Base-by-base conservation (phyloP, 2,329 filamentous ascomycete species). In the Clonostachys sp. region DNA sequence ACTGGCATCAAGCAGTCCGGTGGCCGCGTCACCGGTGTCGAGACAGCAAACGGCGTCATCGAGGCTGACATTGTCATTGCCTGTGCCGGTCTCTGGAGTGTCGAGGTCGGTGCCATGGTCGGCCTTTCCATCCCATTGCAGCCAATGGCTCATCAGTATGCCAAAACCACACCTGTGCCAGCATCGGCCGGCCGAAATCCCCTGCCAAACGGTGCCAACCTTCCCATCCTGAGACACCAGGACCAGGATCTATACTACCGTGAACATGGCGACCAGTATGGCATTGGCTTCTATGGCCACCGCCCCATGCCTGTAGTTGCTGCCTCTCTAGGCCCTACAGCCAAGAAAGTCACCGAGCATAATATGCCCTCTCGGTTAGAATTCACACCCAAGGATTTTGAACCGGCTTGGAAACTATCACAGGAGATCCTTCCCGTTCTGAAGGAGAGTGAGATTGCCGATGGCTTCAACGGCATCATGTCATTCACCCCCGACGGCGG, bases 401-500 rank as follows among this genome's bases (percentile, higher is more conserved):
- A 70, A 3, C 76, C 78, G 1, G 82, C 80, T 0, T 85, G 81
- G 81, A 65, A 77, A 49, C 65, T 78, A 12, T 75, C 77, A 0
- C 66, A 77, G 51, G 68, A 77, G 33, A 61, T 85, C 1, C 59
- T 85, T 2, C 81, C 82, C 0, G 65, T 64, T 1, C 63, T 85
- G 5, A 60, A 64, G 4, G 64, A 78, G 5, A 72, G 65, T 13
- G 61, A 79, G 48, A 73, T 85, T 7, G 74, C 67, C 0, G 74
- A 82, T 39, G 82, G 80, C 0, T 85, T 85, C 69, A 85, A 85
- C 54, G 81, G 81, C 4, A 73, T 85, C 54, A 81, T 85, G 61
- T 85, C 81, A 0, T 85, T 85, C 56, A 85, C 81, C 0, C 81
- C 81, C 0, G 81, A 85, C 45, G 81, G 81, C 1, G 80, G 78